Evolutionary conservation across 805 yeast species (phyloP).

Genomic region (Teunomyces atbi): DNA sequence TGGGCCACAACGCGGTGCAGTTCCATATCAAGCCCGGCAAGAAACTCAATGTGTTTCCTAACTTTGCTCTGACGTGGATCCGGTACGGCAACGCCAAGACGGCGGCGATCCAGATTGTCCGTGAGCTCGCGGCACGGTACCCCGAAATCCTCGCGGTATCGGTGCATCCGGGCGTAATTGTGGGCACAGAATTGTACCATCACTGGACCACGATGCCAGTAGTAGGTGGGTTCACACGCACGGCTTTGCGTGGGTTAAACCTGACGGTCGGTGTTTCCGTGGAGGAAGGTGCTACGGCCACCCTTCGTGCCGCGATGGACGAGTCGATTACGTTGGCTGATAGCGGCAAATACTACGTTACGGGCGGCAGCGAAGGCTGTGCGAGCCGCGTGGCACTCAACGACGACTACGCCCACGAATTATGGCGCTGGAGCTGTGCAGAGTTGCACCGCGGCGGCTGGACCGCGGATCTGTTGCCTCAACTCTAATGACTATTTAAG

Average conservation of each 20-base stretch:
- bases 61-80: constrained; percentile 25
- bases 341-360: constrained; percentile 29
- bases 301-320: constrained; percentile 36
- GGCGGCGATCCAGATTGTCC: constrained; percentile 31
- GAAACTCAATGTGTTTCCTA: constrained; percentile 24
- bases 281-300: constrained; percentile 35
- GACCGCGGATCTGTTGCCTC: not conserved
- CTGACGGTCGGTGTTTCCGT: constrained; percentile 24
- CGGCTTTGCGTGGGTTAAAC: constrained; percentile 14
- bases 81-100: constrained; percentile 38
- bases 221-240: constrained; percentile 19
- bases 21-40: constrained; percentile 25
- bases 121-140: constrained; percentile 22
- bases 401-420: constrained; percentile 17
- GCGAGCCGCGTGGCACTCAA: constrained; percentile 26
- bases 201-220: constrained; percentile 25
- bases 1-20: constrained; percentile 29
- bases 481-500: not conserved
- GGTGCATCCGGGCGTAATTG: constrained; percentile 40
- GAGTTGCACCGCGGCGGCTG: constrained; percentile 7
- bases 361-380: constrained; percentile 29
- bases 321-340: constrained; percentile 18
- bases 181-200: constrained; percentile 32
- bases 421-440: constrained; percentile 30
- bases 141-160: constrained; percentile 34